Evolutionary conservation across 345 rosid species (phyloP).

Genomic region (Erucastrum elatum): DNA sequence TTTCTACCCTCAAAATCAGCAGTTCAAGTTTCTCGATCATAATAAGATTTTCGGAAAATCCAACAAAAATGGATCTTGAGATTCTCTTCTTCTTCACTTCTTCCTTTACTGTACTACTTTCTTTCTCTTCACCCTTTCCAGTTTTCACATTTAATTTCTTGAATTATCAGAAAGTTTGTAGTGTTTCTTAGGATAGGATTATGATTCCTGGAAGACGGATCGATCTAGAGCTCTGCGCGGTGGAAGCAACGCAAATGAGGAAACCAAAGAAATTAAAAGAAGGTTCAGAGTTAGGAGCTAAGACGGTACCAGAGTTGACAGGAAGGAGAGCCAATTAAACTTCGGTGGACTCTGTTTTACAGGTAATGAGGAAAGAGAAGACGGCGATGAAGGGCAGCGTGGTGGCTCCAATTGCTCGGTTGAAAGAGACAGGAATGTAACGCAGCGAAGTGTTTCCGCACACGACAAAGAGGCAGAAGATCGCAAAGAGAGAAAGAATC

Average conservation of each 20-base stretch:
- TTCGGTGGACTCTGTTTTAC: constrained; percentile 81
- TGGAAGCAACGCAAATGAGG: constrained; percentile 84
- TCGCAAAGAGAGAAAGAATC: constrained; percentile 74
- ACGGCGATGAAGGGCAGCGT: constrained; percentile 97
- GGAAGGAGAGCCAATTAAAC: too few species aligned
- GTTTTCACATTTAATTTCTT: too few species aligned
- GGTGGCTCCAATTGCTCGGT: constrained; percentile 93
- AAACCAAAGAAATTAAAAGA: constrained; percentile 88
- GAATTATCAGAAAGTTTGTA: too few species aligned
- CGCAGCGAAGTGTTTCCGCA: constrained; percentile 93
- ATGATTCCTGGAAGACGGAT: constrained; percentile 78
- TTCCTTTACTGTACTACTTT: too few species aligned
- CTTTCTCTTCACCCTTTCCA: too few species aligned
- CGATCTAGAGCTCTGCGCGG: constrained; percentile 93
- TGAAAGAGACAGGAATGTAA: constrained; percentile 93
- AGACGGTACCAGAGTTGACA: too few species aligned
- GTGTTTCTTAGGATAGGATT: neutral
- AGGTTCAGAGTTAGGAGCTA: too few species aligned
- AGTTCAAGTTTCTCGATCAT: too few species aligned
- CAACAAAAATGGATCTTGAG: too few species aligned
- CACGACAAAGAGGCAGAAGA: constrained; percentile 91
- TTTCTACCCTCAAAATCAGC: too few species aligned
- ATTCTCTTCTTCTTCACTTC: too few species aligned
- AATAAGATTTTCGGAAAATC: too few species aligned
- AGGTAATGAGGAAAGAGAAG: constrained; percentile 83